phyloP scores from a whole-genome alignment of 2,329 filamentous ascomycete genomes.

The Lithohypha guttulata region DNA sequence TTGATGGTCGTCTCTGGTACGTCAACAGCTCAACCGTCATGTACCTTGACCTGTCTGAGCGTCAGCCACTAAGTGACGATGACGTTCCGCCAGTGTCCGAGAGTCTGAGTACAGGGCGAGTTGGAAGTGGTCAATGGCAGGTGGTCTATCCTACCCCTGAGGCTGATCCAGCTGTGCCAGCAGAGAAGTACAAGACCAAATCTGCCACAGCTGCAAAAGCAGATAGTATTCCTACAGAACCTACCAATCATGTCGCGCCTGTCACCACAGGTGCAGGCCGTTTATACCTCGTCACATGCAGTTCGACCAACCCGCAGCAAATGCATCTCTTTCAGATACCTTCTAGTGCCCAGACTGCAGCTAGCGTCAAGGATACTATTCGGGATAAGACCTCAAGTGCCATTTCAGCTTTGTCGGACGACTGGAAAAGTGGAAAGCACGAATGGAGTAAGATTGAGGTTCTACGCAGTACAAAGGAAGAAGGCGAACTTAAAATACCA shows the following conservation, averaged over 20 bases:
- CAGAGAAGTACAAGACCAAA: constrained; percentile 2
- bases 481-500: constrained; percentile 3
- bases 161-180: constrained; percentile 3
- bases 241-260: constrained; percentile 10
- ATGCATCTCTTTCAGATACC: constrained; percentile 14
- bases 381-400: constrained; percentile 5
- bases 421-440: constrained; percentile 12
- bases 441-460: constrained; percentile 15
- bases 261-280: constrained; percentile 15
- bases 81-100: constrained; percentile 1
- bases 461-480: constrained; percentile 5
- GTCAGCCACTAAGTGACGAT: constrained; percentile 1
- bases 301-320: neutral
- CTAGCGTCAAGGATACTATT: constrained; percentile 12
- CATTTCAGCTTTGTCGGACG: neutral
- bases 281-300: constrained; percentile 8
- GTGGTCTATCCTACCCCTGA: constrained; percentile 2
- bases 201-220: constrained; percentile 2
- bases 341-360: constrained; percentile 6
- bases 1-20: constrained; percentile 12
- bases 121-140: constrained; percentile 11
- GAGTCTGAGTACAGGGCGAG: constrained; percentile 4
- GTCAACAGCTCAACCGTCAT: constrained; percentile 11
- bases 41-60: constrained; percentile 13
- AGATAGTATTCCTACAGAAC: constrained; percentile 3